Base-by-base conservation (phyloP, 2,329 filamentous ascomycete genomes). In the Monosporascus sp. region DNA sequence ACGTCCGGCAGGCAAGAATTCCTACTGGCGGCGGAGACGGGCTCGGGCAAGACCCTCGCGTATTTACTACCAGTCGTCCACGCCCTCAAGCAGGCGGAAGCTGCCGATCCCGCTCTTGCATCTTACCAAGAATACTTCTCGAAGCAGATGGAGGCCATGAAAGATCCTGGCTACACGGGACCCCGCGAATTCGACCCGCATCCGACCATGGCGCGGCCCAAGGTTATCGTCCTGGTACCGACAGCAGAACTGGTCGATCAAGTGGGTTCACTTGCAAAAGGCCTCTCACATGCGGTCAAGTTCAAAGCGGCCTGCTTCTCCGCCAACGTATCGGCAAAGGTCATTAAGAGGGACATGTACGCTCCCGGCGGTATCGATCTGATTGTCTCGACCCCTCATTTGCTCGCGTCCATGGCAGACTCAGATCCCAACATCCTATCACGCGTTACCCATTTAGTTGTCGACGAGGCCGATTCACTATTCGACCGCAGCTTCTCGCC, bases 381-480 rank as follows among this genome's bases (percentile, higher is more conserved):
- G 47, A 74, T 97, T 8, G 80, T 97, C 54, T 80, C 89, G 17
- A 99, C 94, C 0, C 95, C 94, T 5, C 92, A 97, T 66, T 80
- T 99, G 11, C 81, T 99, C 39, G 81, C 88, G 52, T 92, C 89
- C 56, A 94, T 99, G 65, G 90, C 90, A 14, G 85, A 96, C 60
- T 87, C 85, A 20, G 91, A 97, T 60, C 94, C 94, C 11, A 93
- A 96, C 64, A 86, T 99, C 56, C 82, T 99, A 37, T 92, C 90
- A n/a, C 87, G 90, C 14, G 92, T 97, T 54, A 86, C 83, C 2
- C 90, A 97, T 67, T 79, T 99, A 11, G 81, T 99, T 54, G 80
- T 96, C 48, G 95, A 99, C 67, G 95, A 99, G 75, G 95, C 95
- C 1, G 94, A 99, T 72, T 97, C 92, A 4, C 83, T 99, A 9